Evolutionary conservation across 352 stramenopile species (phyloP), one percentile per base, ranked within the genome.

Genomic region (Pythium phragmiticola): DNA sequence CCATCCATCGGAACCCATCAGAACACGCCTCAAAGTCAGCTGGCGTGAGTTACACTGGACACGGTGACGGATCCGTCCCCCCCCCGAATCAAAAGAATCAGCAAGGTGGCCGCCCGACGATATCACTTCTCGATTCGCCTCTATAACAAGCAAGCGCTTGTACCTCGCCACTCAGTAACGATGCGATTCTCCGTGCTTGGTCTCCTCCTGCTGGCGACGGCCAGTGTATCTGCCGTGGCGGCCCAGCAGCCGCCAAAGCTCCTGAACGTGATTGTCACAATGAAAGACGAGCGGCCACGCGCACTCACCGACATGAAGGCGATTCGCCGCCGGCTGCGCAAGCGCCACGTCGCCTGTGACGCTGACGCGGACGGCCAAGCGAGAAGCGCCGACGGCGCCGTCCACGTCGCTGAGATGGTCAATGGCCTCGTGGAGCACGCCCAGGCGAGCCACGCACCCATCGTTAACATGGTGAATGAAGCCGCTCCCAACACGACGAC

Each of bases 221-320:
- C 42, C 14, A 28, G 5, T 12, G 37, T 16, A 37, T 21, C 41
- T 7, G 30, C 14, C 17, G 50, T 52, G 9, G 30, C 46, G 19
- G 11, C 34, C 16, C n/a, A 17, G 50, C 7, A 42, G 16, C 16
- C 14, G 36, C 50, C 53, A 19, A 28, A 11, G 23, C 49, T 49
- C 33, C 7, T 67, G n/a, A 78, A 62, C 33, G 65, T 82, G 47
- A 70, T 82, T 21, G 57, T 82, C 16, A 65, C 69, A 9, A 66
- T 82, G 60, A 72, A 72, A 37, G 63, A 75, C 13, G 42, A 49
- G 14, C 53, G 69, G 4, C 72, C 72, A 0, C 43, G 54, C 17
- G 60, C 65, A n/a, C 47, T 78, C 12, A 48, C 72, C 21, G 46
- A 51, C 33, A 39, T 47, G 34, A 73, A 48, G 43, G 36, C 28